phyloP scores from a whole-genome alignment of 179 eudicot genomes.

The Vitellaria paradoxa region DNA sequence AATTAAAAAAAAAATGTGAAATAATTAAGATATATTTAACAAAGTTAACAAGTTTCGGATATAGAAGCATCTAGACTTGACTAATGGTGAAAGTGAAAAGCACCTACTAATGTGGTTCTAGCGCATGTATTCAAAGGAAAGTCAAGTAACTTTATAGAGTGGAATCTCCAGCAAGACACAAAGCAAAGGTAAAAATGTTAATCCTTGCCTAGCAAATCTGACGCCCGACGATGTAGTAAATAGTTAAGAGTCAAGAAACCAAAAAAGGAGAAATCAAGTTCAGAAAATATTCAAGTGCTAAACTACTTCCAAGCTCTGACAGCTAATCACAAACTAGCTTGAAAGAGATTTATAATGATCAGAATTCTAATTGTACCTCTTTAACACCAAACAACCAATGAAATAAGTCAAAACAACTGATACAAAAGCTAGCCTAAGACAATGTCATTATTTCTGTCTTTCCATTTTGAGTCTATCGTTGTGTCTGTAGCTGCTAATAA shows the following conservation, averaged over 20 bases:
- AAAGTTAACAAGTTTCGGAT: constrained; percentile 8
- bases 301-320: neutral
- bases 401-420: neutral
- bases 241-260: neutral
- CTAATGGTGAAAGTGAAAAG: neutral
- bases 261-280: neutral
- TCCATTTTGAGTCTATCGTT: neutral
- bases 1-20: neutral
- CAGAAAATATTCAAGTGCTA: neutral
- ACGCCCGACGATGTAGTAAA: neutral
- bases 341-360: neutral
- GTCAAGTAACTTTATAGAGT: neutral
- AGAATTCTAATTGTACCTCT: neutral
- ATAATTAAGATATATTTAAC: neutral
- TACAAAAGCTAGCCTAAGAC: neutral
- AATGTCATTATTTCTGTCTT: neutral
- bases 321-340: neutral
- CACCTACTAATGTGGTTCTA: neutral
- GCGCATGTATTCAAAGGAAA: neutral
- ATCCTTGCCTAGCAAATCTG: neutral
- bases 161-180: neutral
- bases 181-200: neutral
- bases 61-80: neutral
- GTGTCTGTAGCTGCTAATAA: neutral
- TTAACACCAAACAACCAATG: neutral